Percentiles rank a stretch among this genome's conserved stretches.
These are phyloP conservation scores for Luffa acutangula DNA, from an alignment of 306 rosid species.

Conservation along the genomic window DNA sequence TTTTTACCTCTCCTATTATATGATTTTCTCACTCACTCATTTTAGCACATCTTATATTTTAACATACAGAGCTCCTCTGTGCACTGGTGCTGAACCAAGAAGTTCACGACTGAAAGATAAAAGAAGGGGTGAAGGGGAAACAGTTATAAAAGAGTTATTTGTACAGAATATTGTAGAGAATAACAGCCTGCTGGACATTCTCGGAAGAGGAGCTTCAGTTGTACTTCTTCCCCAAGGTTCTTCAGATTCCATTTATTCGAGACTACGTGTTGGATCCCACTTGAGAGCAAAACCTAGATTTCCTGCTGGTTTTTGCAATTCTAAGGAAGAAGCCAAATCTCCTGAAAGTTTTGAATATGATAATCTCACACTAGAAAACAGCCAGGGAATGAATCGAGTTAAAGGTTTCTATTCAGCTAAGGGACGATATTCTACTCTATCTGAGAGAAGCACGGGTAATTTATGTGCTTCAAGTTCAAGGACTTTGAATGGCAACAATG, in stretches of 20 bases:
- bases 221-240: conserved; percentile 87
- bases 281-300: conserved; percentile 35
- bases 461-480: conserved; percentile 33
- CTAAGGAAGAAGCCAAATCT: conserved; percentile 37
- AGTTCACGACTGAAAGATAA: conserved; percentile 93
- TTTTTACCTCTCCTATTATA: neutral
- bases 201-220: conserved; percentile 63
- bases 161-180: conserved; percentile 61
- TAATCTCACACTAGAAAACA: conserved; percentile 41
- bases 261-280: conserved; percentile 66
- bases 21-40: neutral
- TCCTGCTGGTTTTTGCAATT: conserved; percentile 35
- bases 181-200: conserved; percentile 66
- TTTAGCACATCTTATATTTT: conserved; percentile 7
- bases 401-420: conserved; percentile 42
- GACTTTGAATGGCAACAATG: conserved; percentile 22
- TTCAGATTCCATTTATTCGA: conserved; percentile 69
- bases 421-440: conserved; percentile 37
- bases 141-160: conserved; percentile 77
- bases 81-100: conserved; percentile 56
- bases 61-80: conserved; percentile 46
- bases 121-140: conserved; percentile 87
- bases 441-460: conserved; percentile 36
- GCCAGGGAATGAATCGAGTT: conserved; percentile 35
- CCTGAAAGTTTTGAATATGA: conserved; percentile 57